Percentiles rank a stretch among this genome's conserved stretches.
phyloP scores from a whole-genome alignment of 768 basidiomycete genomes.

The Grammothele lineata region DNA sequence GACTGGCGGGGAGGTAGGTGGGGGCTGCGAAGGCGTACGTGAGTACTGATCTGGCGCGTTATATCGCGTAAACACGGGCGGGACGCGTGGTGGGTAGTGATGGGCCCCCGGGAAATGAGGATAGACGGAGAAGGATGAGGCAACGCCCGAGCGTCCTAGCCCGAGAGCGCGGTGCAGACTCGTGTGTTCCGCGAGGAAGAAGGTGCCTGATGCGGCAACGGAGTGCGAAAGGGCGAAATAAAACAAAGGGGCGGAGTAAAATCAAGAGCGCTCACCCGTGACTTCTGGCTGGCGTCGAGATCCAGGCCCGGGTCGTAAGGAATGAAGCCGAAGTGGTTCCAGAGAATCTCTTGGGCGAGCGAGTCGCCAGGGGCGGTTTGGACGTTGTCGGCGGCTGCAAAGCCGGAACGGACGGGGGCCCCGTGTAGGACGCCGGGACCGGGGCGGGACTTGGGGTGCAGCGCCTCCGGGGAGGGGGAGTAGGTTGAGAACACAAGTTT shows the following conservation, averaged over 20 bases:
- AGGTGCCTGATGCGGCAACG: conserved; percentile 8
- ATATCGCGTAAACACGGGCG: conserved; percentile 14
- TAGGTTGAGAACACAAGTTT: no score
- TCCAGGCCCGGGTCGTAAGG: conserved; percentile 10
- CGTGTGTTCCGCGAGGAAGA: conserved; percentile 16
- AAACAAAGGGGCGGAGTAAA: background rate
- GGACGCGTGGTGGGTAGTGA: conserved; percentile 6
- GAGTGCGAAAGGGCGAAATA: background rate
- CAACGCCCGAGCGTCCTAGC: conserved; percentile 2
- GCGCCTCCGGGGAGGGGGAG: no score
- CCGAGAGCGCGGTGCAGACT: conserved; percentile 5
- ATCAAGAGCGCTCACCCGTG: conserved; percentile 4
- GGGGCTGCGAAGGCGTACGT: background rate
- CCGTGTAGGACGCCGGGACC: background rate
- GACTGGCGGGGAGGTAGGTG: background rate
- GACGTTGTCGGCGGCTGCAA: background rate
- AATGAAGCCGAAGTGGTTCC: conserved; percentile 16
- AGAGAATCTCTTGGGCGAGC: conserved; percentile 8
- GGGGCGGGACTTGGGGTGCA: background rate
- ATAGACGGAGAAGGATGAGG: background rate
- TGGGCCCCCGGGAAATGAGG: conserved; percentile 4
- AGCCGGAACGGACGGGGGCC: background rate
- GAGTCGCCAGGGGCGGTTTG: background rate
- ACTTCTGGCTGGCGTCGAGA: conserved; percentile 7
- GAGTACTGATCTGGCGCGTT: conserved; percentile 1